Evolutionary conservation across 2,329 filamentous ascomycete genomes (phyloP).

Genomic region (Fusarium domesticum): DNA sequence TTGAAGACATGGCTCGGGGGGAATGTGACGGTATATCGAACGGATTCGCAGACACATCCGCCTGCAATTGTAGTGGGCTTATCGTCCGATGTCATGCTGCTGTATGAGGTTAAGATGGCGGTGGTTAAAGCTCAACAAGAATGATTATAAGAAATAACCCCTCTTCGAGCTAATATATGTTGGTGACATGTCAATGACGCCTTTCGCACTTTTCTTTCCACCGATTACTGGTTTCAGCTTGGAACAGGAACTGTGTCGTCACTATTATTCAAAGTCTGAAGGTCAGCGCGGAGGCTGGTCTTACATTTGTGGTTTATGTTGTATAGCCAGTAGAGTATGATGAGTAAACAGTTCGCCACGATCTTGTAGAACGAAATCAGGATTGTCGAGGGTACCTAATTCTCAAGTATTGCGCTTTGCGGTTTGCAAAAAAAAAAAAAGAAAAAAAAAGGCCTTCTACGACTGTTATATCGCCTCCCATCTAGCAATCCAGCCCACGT

Average conservation of each 20-base stretch:
- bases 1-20: constrained; percentile 44
- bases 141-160: constrained; percentile 1
- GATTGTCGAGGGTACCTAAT: too few relatives aligned
- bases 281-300: neutral
- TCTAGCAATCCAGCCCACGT: constrained; percentile 70
- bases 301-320: too few relatives aligned
- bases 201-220: constrained; percentile 19
- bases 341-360: too few relatives aligned
- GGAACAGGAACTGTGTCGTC: constrained; percentile 1
- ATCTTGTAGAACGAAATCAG: too few relatives aligned
- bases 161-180: constrained; percentile 11
- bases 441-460: neutral
- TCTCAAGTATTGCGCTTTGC: too few relatives aligned
- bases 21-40: constrained; percentile 49
- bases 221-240: neutral
- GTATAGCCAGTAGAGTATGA: too few relatives aligned
- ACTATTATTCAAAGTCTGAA: neutral
- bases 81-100: constrained; percentile 20
- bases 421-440: too few relatives aligned
- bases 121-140: constrained; percentile 4
- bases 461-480: constrained; percentile 64
- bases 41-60: constrained; percentile 49
- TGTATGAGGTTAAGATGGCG: constrained; percentile 2
- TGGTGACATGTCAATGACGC: constrained; percentile 29
- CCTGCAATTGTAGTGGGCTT: constrained; percentile 42